These are phyloP conservation scores for Pseudonitzschia pungens DNA, from an alignment of 108 stramenopile species.

Conservation along the genomic window DNA sequence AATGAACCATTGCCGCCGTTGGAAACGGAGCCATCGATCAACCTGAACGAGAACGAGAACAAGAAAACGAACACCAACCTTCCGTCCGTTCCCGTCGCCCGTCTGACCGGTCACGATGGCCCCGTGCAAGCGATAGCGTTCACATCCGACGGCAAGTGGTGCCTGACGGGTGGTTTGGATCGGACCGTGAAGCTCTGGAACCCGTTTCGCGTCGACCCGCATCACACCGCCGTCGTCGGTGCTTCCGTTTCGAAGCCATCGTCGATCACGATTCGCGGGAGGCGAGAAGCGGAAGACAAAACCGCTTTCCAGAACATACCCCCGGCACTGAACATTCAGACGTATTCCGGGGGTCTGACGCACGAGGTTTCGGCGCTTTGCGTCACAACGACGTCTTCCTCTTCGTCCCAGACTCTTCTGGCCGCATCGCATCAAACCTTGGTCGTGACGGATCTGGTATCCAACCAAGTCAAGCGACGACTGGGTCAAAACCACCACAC, in stretches of 20 bases:
- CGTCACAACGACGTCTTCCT: constrained; percentile 13
- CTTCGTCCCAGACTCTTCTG: constrained; percentile 37
- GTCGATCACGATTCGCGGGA: background rate
- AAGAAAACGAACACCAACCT: background rate
- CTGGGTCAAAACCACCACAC: constrained; percentile 56
- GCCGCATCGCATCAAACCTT: constrained; percentile 70
- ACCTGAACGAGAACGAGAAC: background rate
- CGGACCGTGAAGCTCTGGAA: constrained; percentile 82
- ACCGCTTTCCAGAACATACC: constrained; percentile 38
- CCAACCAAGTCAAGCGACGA: constrained; percentile 54
- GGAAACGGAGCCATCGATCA: background rate
- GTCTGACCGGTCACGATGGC: constrained; percentile 63
- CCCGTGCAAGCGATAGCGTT: constrained; percentile 61
- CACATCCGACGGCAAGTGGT: constrained; percentile 72
- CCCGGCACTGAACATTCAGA: constrained; percentile 75
- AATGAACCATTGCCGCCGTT: background rate
- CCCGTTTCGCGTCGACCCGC: constrained; percentile 76
- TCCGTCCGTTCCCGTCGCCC: constrained; percentile 46
- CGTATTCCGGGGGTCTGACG: constrained; percentile 63
- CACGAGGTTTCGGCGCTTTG: constrained; percentile 62
- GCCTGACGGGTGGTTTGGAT: constrained; percentile 78
- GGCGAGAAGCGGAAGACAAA: background rate
- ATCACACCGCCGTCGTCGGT: background rate
- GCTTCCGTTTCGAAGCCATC: constrained; percentile 3
- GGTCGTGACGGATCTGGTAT: constrained; percentile 70